A percentile compares a stretch with the other conserved stretches of the same genome.
phyloP scores from a whole-genome alignment of 2,329 filamentous ascomycete genomes.

The Ustulina deusta region DNA sequence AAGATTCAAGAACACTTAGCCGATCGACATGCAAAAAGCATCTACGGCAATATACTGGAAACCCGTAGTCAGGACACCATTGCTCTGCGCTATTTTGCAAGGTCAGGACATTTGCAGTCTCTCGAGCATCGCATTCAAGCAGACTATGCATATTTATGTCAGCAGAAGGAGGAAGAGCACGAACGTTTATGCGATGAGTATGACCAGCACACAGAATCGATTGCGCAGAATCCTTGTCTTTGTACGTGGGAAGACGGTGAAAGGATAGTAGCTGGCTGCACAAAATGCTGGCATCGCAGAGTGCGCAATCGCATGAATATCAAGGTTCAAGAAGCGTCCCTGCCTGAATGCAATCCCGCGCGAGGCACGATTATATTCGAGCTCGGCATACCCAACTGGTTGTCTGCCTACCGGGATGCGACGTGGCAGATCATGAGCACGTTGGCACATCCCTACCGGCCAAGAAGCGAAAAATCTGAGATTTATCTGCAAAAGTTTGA shows the following conservation, averaged over 20 bases:
- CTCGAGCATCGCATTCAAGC: conserved; percentile 38
- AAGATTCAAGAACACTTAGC: conserved; percentile 63
- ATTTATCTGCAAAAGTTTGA: conserved; percentile 43
- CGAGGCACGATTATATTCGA: conserved; percentile 65
- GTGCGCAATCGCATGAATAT: conserved; percentile 58
- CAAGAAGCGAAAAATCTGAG: conserved; percentile 24
- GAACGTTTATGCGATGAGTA: conserved; percentile 32
- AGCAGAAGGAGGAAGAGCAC: conserved; percentile 39
- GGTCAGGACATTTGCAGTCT: conserved; percentile 44
- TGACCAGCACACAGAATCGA: conserved; percentile 53
- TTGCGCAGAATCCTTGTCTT: conserved; percentile 51
- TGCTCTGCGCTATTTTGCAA: conserved; percentile 59
- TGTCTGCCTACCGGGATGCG: conserved; percentile 63
- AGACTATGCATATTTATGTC: conserved; percentile 33
- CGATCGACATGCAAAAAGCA: conserved; percentile 48
- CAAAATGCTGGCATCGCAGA: conserved; percentile 57
- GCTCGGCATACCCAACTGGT: conserved; percentile 57
- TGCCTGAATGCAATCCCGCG: conserved; percentile 55
- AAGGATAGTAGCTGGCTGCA: conserved; percentile 55
- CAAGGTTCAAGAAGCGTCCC: conserved; percentile 60
- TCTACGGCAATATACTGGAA: conserved; percentile 60
- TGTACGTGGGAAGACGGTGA: conserved; percentile 46
- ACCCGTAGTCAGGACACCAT: conserved; percentile 57
- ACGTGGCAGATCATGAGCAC: conserved; percentile 61
- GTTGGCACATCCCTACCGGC: conserved; percentile 50